Base-by-base conservation (phyloP, 495 filamentous ascomycete species). In the Arthonia radiata region DNA sequence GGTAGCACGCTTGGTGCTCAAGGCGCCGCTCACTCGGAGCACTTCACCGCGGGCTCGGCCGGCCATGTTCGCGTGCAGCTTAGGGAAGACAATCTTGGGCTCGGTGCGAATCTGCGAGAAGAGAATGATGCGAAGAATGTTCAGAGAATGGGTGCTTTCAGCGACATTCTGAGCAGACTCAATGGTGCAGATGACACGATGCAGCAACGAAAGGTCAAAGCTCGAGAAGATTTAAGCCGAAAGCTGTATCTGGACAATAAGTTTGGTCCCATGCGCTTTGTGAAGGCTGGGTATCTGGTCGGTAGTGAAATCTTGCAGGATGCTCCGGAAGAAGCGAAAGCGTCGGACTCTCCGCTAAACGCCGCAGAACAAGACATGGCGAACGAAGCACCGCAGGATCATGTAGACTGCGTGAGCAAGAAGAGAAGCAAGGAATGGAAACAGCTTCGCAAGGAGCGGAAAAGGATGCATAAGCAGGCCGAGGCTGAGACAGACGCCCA, bases 71-170 rank as follows among this genome's bases (percentile, higher is more conserved):
- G 64, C 26, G 70, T 91, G 17, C 45, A 59, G 12, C 45, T 92
- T 21, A 91, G 89, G 46, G 82, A 92, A 37, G 76, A 91, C 39
- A 91, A 67, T 27, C 60, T 86, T 9, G 83, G 83, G 3, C 57
- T 97, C 12, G 83, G 83, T 17, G 82, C 80, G 18, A 73, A 74
- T 37, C 44, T n/a, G n/a, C 53, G 9, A 67, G 63, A 27, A 57
- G 37, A 45, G 15, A 41, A 50, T n/a, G 52, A 56, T 25, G 64
- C 72, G 28, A 71, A 80, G 33, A 77, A 73, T 30, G 70, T 71
- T 12, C 86, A 82, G 0, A 57, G 92, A 8, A 7, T 22, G 11
- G 71, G 80, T 37, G 71, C 61, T 3, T 79, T 93, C 35, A 75
- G 82, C 40, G 67, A 67, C 31, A 45, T 97, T 2, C 55, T 97